Percentiles rank a stretch among this genome's conserved stretches.
These are phyloP conservation scores for Ilyonectria destructans DNA, from an alignment of 2,329 filamentous ascomycete species.

Conservation along the genomic window DNA sequence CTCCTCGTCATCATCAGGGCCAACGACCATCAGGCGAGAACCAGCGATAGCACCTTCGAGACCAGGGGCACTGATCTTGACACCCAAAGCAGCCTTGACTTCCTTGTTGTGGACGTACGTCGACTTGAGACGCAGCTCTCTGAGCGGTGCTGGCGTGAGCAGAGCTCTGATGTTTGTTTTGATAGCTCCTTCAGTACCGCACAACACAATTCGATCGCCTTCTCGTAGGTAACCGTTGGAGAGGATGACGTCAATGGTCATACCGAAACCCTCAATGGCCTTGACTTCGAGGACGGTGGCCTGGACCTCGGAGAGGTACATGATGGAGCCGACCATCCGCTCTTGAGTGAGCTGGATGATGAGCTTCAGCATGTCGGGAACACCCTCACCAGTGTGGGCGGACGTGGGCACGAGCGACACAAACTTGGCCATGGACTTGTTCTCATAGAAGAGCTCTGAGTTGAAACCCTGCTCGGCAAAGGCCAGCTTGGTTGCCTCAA, in stretches of 20 bases:
- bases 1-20: constrained; percentile 95
- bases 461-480: constrained; percentile 99
- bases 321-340: constrained; percentile 95
- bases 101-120: constrained; percentile 99
- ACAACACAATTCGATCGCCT: constrained; percentile 94
- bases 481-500: constrained; percentile 92
- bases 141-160: constrained; percentile 92
- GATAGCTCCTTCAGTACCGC: constrained; percentile 97
- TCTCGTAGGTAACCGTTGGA: constrained; percentile 96
- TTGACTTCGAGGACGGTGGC: constrained; percentile 99
- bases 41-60: constrained; percentile 97
- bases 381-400: constrained; percentile 98
- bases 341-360: constrained; percentile 94
- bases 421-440: constrained; percentile 95
- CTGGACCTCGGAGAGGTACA: constrained; percentile 98
- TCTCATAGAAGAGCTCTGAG: constrained; percentile 96
- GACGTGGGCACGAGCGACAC: constrained; percentile 98
- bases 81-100: constrained; percentile 97
- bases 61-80: constrained; percentile 98
- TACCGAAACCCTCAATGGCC: constrained; percentile 98
- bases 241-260: constrained; percentile 97
- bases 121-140: constrained; percentile 95
- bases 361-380: constrained; percentile 98
- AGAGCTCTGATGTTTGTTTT: constrained; percentile 95
- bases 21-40: constrained; percentile 93